Base-by-base conservation (phyloP, 257 asterid species). In the Eucommia ulmoides region DNA sequence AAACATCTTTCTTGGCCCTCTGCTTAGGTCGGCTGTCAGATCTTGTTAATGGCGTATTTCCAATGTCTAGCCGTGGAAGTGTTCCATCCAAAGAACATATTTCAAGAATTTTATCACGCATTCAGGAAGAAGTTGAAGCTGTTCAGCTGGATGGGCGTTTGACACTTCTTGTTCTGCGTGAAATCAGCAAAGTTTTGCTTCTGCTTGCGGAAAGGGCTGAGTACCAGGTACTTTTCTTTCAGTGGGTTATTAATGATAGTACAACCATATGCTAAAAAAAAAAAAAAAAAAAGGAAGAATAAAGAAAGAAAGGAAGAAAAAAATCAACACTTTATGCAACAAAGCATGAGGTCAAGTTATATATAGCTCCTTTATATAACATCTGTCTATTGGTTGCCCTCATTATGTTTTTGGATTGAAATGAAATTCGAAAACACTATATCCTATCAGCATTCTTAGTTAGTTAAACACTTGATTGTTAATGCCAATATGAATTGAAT, bases 121-220 rank as follows among this genome's bases (percentile, higher is more conserved):
- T 91, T 66, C 96, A 86, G 59, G 97, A 83, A 60, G 99, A 91
- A 75, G 71, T 91, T 24, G 97, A 86, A 83, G 88, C 93, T 8
- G 97, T 91, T 35, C 95, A 91, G 64, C 56, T 72, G 61, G 94
- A 86, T 74, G 80, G 86, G 9, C 97, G 77, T 65, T 70, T 91
- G 71, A 81, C 97, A 51, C 84, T 91, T 63, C 97, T 79, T 45
- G 89, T 91, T 49, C 68, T 76, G 75, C 94, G 80, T 53, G 83
- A 81, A 66, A 83, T 83, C 77, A 83, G 64, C 73, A 91, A 83
- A 79, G 89, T 69, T 42, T 57, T 91, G 70, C 81, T 74, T 67
- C 78, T 83, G 45, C 82, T 91, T 55, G 80, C 97, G 18, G 85
- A 86, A 68, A 77, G 80, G 72, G 88, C 85, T 65, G 99, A 91